A percentile compares a stretch with the other conserved stretches of the same genome.
Evolutionary conservation across 805 yeast species (phyloP).

Genomic region (Kluyveromyces lactis): DNA sequence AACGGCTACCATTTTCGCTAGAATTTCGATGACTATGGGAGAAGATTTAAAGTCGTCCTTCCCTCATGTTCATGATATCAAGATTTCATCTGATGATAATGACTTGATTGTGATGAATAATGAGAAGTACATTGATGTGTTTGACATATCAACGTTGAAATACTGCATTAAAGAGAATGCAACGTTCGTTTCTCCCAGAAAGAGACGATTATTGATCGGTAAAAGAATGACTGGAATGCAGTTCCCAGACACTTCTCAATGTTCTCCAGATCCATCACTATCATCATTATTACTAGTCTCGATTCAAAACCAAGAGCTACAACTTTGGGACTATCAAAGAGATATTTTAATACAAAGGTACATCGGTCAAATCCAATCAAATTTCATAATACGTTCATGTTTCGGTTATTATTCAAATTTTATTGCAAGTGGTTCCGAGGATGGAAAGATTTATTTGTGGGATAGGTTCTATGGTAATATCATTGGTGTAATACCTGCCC

Average conservation of each 20-base stretch:
- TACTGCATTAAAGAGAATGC: conserved; percentile 1
- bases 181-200: conserved; percentile 26
- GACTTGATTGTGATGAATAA: conserved; percentile 57
- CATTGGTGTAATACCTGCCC: conserved; percentile 32
- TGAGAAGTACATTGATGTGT: conserved; percentile 53
- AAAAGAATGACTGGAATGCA: conserved; percentile 59
- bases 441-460: conserved; percentile 73
- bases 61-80: conserved; percentile 56
- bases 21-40: conserved; percentile 23
- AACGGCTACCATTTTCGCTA: conserved; percentile 15
- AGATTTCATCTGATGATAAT: conserved; percentile 57
- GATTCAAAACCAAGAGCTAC: conserved; percentile 67
- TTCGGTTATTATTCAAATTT: conserved; percentile 67
- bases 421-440: conserved; percentile 77
- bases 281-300: conserved; percentile 44
- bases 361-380: conserved; percentile 64
- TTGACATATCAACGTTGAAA: conserved; percentile 32
- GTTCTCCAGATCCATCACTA: conserved; percentile 4
- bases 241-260: conserved; percentile 31
- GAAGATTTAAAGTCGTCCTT: conserved; percentile 25
- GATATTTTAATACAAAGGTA: conserved; percentile 53
- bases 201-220: conserved; percentile 41
- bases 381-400: conserved; percentile 64
- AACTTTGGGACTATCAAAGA: conserved; percentile 66
- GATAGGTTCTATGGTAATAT: conserved; percentile 62